Percentiles rank a stretch among this genome's conserved stretches.
phyloP scores from a whole-genome alignment of 192 early-diverging fungal genomes.

The Podila epigama region DNA sequence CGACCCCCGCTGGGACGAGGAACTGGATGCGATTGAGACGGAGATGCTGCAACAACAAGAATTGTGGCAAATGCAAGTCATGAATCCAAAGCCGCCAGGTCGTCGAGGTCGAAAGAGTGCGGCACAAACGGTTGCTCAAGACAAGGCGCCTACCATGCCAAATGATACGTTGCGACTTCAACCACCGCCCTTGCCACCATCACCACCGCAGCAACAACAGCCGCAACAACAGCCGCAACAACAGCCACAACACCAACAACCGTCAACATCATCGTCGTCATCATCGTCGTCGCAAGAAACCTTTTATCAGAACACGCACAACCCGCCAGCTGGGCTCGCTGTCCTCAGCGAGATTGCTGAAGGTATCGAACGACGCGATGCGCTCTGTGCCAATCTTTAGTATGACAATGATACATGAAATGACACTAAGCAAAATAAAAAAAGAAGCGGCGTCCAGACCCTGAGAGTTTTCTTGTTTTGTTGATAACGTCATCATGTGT shows the following conservation, averaged over 20 bases:
- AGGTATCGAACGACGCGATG: neutral
- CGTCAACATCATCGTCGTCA: too few relatives aligned
- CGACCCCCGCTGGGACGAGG: constrained; percentile 12
- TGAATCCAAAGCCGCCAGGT: neutral
- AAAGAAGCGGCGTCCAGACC: too few relatives aligned
- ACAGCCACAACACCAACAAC: too few relatives aligned
- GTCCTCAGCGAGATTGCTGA: neutral
- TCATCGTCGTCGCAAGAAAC: too few relatives aligned
- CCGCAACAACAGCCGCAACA: too few relatives aligned
- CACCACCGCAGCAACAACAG: too few relatives aligned
- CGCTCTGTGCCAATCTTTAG: neutral
- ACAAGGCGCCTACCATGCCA: too few relatives aligned
- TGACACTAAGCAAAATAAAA: neutral
- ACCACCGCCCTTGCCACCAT: neutral
- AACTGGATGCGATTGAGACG: constrained; percentile 13
- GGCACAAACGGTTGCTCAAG: neutral
- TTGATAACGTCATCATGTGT: too few relatives aligned
- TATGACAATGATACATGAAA: too few relatives aligned
- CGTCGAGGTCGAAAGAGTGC: neutral
- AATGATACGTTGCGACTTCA: too few relatives aligned
- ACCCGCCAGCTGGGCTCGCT: neutral
- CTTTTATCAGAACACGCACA: neutral
- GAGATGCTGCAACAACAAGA: constrained; percentile 16
- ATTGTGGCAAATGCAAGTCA: neutral
- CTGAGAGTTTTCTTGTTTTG: too few relatives aligned